Percentiles rank a stretch among this genome's conserved stretches.
phyloP scores from a whole-genome alignment of 768 basidiomycete genomes.

The Hydnomerulius pinastri region DNA sequence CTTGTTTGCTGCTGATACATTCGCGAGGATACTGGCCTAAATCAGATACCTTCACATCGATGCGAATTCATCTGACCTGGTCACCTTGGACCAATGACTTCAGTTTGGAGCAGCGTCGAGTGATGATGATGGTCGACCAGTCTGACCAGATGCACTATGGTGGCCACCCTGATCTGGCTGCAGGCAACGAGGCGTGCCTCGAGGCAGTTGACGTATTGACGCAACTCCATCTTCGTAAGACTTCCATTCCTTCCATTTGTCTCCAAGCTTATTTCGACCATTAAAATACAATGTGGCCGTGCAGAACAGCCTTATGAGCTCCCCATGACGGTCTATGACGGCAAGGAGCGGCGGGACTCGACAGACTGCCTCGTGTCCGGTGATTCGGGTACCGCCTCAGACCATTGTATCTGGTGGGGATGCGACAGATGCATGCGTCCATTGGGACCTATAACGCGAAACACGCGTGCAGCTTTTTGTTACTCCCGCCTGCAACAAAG shows the following conservation, averaged over 20 bases:
- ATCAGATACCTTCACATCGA: too few species aligned
- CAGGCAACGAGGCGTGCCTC: conserved; percentile 27
- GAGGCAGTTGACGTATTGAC: conserved; percentile 23
- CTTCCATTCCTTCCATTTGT: conserved; percentile 21
- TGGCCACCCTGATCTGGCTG: conserved; percentile 9
- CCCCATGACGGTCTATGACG: neutral
- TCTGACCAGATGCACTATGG: conserved; percentile 3
- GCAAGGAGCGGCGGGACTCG: neutral
- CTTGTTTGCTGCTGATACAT: too few species aligned
- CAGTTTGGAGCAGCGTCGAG: too few species aligned
- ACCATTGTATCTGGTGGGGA: conserved; percentile 2
- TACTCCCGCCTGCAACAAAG: conserved; percentile 10
- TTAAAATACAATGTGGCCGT: conserved; percentile 2
- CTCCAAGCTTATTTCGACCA: neutral
- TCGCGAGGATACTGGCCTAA: too few species aligned
- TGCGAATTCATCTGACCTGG: too few species aligned
- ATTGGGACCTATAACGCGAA: conserved; percentile 2
- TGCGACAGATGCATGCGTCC: neutral
- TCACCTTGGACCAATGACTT: too few species aligned
- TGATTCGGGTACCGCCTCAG: neutral
- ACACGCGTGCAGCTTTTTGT: conserved; percentile 10
- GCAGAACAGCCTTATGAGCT: conserved; percentile 9
- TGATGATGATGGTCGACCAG: conserved; percentile 12
- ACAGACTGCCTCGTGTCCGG: neutral
- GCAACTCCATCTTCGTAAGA: neutral